Evolutionary conservation across 495 filamentous ascomycete genomes (phyloP).

Genomic region (Penicillium macrosclerotiorum): DNA sequence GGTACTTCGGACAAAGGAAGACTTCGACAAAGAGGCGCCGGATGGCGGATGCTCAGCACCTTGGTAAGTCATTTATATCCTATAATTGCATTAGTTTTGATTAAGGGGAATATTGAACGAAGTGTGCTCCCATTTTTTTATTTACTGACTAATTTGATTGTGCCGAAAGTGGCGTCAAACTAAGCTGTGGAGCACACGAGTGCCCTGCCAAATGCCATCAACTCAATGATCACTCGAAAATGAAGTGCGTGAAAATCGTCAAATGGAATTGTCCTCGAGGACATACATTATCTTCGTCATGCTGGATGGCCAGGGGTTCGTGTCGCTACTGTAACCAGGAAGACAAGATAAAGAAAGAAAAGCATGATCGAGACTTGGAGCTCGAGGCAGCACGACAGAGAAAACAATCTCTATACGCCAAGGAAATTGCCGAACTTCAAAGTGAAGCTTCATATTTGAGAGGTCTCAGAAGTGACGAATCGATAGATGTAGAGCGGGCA

Average conservation of each 20-base stretch:
- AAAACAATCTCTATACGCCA: conserved; percentile 49
- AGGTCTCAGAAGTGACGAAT: conserved; percentile 44
- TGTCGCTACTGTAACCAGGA: conserved; percentile 48
- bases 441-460: conserved; percentile 56
- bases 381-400: conserved; percentile 51
- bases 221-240: conserved; percentile 63
- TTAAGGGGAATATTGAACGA: not conserved
- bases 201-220: conserved; percentile 66
- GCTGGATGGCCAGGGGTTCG: conserved; percentile 21
- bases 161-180: conserved; percentile 44
- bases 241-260: conserved; percentile 51
- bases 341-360: conserved; percentile 33
- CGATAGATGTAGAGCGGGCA: conserved; percentile 43
- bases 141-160: not conserved
- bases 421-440: conserved; percentile 52
- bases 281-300: conserved; percentile 46
- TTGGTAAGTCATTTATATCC: conserved; percentile 53
- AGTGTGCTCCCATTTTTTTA: not conserved
- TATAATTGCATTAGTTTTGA: too few species aligned
- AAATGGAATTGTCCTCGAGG: conserved; percentile 48
- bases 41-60: conserved; percentile 70
- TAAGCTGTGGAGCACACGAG: conserved; percentile 61
- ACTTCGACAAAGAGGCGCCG: conserved; percentile 62
- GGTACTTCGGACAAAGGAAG: conserved; percentile 42
- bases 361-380: conserved; percentile 48